Percentiles rank a stretch among this genome's conserved stretches.
Conservation (phyloP, 306 rosid species). For the Trifolium dubium region DNA sequence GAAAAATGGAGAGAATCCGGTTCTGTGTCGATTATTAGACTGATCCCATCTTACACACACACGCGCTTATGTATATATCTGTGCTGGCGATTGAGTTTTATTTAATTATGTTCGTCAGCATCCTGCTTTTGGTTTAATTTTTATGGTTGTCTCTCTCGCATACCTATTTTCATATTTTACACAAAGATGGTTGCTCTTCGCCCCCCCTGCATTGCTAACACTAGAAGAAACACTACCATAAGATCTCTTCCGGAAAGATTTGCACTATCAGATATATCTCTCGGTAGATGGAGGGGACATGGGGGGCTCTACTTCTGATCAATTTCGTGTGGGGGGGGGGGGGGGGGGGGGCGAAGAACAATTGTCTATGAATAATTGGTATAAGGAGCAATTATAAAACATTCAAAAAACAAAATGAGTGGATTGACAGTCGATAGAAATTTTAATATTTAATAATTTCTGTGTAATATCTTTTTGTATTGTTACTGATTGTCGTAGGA, state of each 20-base stretch:
- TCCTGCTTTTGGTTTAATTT: constrained; percentile 11
- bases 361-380: background rate
- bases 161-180: background rate
- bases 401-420: background rate
- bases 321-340: no score
- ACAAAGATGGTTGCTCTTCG: no score
- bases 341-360: no score
- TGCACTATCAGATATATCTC: no score
- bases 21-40: no score
- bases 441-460: background rate
- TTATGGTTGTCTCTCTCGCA: background rate
- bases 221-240: no score
- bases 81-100: background rate
- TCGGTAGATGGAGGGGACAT: no score
- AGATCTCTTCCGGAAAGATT: no score
- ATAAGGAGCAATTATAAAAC: constrained; percentile 12
- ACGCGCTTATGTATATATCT: background rate
- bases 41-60: no score
- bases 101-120: background rate
- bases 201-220: no score
- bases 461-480: constrained; percentile 2
- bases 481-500: background rate
- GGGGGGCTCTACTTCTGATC: no score
- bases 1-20: no score
- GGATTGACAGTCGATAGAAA: constrained; percentile 7